Base-by-base conservation (phyloP, 352 stramenopile genomes). In the Globisporangium iwayamae region DNA sequence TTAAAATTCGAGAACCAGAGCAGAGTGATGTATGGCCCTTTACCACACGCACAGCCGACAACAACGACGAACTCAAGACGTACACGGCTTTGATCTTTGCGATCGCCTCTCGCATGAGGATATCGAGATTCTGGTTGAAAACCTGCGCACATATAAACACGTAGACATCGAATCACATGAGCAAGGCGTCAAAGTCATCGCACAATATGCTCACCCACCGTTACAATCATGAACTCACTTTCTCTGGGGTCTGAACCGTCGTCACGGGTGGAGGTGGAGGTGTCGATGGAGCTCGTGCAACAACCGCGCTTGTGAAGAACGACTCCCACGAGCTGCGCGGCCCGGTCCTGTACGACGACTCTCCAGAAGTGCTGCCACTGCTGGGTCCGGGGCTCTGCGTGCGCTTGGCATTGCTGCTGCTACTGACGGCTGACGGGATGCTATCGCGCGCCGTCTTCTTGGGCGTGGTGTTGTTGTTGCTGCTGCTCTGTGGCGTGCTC, bases 41-140 rank as follows among this genome's bases (percentile, higher is more conserved):
- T 45, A 11, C 18, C 39, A 45, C 39, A 47, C 41, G 14, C 39
- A 20, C 41, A 47, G 20, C 41, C 4, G 41, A 59, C 16, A 25
- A 58, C 9, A 16, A 13, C 25, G 52, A 10, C 25, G 25, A 28
- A 28, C 11, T 36, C 18, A 56, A 16, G 25, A 83, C 80, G 56
- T 69, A 90, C 81, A 77, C 72, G 30, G 73, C 67, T 70, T 88
- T 86, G 28, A 86, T 74, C 46, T 76, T 76, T 3, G 65, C 38
- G 3, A 74, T 72, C 3, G 85, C 63, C 20, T 88, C 79, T 38
- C 76, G 78, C 65, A 89, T 65, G 11, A 82, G 63, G 51, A 75
- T 71, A 36, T 90, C 78, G 9, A 92, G 39, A 34, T 76, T 83
- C 51, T 85, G 78, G n/a, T 78, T 67, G 43, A 78, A 75, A 3